Conservation (phyloP, 2,329 filamentous ascomycete genomes). For the Claviceps humidiphila region DNA sequence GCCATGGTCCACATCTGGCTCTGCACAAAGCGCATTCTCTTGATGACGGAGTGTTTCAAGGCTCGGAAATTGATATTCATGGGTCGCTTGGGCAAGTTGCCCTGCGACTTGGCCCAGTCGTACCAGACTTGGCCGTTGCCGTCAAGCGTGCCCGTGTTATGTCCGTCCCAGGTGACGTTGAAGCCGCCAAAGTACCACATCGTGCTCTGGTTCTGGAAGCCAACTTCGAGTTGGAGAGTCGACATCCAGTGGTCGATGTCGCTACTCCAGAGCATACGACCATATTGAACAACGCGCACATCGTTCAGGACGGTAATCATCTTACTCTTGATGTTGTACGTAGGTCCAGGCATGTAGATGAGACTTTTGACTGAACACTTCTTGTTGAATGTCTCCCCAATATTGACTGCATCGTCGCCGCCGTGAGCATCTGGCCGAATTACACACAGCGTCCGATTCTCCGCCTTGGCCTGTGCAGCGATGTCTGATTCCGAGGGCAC, state of each 20-base stretch:
- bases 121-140: conserved; percentile 51
- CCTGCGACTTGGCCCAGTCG: conserved; percentile 28
- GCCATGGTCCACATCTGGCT: conserved; percentile 50
- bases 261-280: conserved; percentile 26
- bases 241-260: conserved; percentile 39
- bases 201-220: conserved; percentile 42
- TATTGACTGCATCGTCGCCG: conserved; percentile 18
- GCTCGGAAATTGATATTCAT: conserved; percentile 34
- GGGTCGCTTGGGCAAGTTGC: conserved; percentile 35
- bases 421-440: conserved; percentile 14
- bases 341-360: conserved; percentile 19
- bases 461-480: conserved; percentile 5
- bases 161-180: conserved; percentile 34
- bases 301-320: conserved; percentile 22
- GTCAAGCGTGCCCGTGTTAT: conserved; percentile 39
- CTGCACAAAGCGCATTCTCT: conserved; percentile 36
- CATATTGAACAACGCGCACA: conserved; percentile 31
- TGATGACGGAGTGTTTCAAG: conserved; percentile 33
- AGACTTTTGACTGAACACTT: conserved; percentile 17
- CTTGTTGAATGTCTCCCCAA: conserved; percentile 19
- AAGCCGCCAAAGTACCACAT: conserved; percentile 42
- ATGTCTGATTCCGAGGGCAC: neutral
- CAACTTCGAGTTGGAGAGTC: conserved; percentile 32
- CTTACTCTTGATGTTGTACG: conserved; percentile 21
- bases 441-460: conserved; percentile 16